phyloP scores from a whole-genome alignment of 441 rosid genomes.

The Bruguiera hainesii region DNA sequence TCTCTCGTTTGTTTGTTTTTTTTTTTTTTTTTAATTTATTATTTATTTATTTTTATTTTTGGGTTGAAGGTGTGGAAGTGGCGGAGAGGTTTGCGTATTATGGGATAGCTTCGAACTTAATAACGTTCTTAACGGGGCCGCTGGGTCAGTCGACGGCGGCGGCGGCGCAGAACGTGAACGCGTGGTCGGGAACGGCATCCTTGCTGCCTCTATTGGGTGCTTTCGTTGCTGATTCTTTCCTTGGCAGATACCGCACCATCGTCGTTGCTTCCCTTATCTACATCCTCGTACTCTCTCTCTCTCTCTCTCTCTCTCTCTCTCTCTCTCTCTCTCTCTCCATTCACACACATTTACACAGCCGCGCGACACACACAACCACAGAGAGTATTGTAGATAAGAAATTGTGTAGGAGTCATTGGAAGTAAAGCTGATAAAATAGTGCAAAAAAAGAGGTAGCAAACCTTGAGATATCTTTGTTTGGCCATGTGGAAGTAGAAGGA shows the following conservation, averaged over 20 bases:
- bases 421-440: too few species aligned
- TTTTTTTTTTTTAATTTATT: too few species aligned
- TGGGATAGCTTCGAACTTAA: conserved; percentile 56
- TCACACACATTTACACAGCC: background rate
- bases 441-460: too few species aligned
- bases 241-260: conserved; percentile 64
- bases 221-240: conserved; percentile 54
- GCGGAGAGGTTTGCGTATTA: conserved; percentile 66
- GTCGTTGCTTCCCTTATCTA: conserved; percentile 53
- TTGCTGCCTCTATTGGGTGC: conserved; percentile 58
- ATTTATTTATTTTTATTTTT: background rate
- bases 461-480: too few species aligned
- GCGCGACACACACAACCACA: too few species aligned
- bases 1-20: background rate
- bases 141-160: conserved; percentile 55
- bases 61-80: conserved; percentile 49
- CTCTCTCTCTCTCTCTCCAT: background rate
- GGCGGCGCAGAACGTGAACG: conserved; percentile 61
- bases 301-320: background rate
- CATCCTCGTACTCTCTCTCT: conserved; percentile 31
- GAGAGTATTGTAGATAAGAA: background rate
- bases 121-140: conserved; percentile 56
- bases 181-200: conserved; percentile 53
- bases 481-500: too few species aligned
- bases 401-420: background rate